These are phyloP conservation scores for Petunia axillaris DNA, from an alignment of 257 asterid species.

Conservation along the genomic window DNA sequence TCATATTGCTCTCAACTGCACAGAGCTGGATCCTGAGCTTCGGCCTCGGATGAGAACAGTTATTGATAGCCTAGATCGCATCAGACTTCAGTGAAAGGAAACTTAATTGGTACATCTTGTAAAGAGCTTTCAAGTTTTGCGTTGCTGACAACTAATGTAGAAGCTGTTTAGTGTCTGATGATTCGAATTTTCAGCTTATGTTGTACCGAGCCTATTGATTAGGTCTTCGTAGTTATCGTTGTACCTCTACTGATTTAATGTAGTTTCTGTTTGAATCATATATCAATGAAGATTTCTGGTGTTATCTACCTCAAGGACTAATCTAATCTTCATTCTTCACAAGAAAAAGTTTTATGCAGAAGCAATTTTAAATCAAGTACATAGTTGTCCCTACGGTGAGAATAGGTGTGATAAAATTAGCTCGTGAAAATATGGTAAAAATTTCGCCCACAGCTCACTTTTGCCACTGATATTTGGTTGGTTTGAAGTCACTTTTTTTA, in stretches of 20 bases:
- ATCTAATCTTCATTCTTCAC: too few species aligned
- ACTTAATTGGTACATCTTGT: background rate
- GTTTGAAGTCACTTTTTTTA: too few species aligned
- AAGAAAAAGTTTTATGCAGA: too few species aligned
- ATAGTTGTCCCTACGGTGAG: too few species aligned
- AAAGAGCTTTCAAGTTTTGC: conserved; percentile 23
- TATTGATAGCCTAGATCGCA: conserved; percentile 72
- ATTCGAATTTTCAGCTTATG: background rate
- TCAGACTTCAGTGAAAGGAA: conserved; percentile 45
- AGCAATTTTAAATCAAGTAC: too few species aligned
- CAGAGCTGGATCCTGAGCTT: conserved; percentile 78
- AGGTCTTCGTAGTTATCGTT: background rate
- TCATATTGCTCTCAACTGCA: conserved; percentile 76
- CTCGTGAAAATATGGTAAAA: too few species aligned
- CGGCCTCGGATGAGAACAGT: conserved; percentile 91
- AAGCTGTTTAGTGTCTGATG: conserved; percentile 2
- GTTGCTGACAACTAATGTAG: conserved; percentile 24
- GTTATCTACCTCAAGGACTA: background rate
- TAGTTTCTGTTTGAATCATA: background rate
- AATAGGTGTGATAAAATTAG: too few species aligned
- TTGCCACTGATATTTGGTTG: too few species aligned
- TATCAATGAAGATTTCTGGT: background rate
- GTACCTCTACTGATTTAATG: background rate
- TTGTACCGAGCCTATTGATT: conserved; percentile 7
- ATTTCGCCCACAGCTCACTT: too few species aligned